Evolutionary conservation across 768 basidiomycete genomes (phyloP).

Genomic region (Collybia sordida): DNA sequence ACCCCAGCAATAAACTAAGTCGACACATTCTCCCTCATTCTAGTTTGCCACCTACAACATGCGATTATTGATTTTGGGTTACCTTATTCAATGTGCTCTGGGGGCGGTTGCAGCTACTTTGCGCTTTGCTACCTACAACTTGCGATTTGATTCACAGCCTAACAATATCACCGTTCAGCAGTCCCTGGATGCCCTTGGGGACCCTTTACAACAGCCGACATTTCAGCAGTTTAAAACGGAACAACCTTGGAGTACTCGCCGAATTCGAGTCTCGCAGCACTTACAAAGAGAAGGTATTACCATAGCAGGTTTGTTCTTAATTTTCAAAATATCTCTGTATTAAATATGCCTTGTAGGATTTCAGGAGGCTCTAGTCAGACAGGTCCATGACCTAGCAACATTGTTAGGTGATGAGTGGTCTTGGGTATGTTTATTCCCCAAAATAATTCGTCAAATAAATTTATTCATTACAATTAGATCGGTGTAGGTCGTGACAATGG

Average conservation of each 20-base stretch:
- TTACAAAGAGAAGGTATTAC: conserved; percentile 37
- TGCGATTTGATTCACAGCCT: conserved; percentile 54
- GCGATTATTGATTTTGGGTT: no score
- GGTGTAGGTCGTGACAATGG: conserved; percentile 69
- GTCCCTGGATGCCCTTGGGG: conserved; percentile 39
- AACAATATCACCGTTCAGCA: conserved; percentile 48
- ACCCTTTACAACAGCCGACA: conserved; percentile 36
- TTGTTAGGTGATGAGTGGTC: conserved; percentile 55
- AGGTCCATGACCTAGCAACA: conserved; percentile 53
- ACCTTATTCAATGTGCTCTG: background rate
- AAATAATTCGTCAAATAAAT: background rate
- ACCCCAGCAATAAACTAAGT: no score
- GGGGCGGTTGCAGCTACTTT: conserved; percentile 14
- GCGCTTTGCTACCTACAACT: conserved; percentile 48
- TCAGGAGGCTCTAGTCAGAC: conserved; percentile 54
- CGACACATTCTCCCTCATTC: no score
- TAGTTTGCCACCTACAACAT: no score
- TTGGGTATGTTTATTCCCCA: conserved; percentile 35
- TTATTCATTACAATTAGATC: conserved; percentile 28
- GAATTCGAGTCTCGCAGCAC: conserved; percentile 48
- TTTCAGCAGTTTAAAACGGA: conserved; percentile 36
- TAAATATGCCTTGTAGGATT: conserved; percentile 31
- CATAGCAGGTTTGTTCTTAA: conserved; percentile 33
- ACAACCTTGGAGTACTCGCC: conserved; percentile 53
- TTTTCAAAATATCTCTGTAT: no score